Base-by-base conservation (phyloP, 345 rosid species). In the Lagerstroemia speciosa region DNA sequence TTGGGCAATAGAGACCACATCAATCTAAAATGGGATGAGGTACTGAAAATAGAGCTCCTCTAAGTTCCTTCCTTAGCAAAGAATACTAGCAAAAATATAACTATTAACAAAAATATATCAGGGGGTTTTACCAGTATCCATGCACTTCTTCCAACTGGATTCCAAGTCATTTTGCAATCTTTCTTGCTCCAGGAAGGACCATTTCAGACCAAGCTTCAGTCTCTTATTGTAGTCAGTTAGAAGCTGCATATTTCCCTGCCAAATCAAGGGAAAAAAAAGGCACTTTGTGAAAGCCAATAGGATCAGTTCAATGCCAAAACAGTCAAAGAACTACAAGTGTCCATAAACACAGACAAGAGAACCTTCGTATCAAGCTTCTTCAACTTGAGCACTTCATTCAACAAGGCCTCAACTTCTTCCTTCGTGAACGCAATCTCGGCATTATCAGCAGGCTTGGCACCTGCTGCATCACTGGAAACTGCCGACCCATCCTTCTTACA, bases 351-450 rank as follows among this genome's bases (percentile, higher is more conserved):
- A 67, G 50, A 7, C 9, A 65, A 58, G 4, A 38, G 29, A 70
- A 94, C 99, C 98, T 89, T 94, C 61, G 80, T 82, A 68, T 94
- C 99, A 70, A 84, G 85, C 70, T 85, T 89, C 62, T 82, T 88
- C 31, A 83, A 79, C 80, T 85, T 94, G 0, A 79, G 81, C 82
- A 75, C 87, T 80, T 87, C 97, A 36, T 71, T 89, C 69, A 90
- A 78, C 81, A 94, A 76, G 3, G 89, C 88, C 66, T 88, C 82
- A 1, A 87, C 87, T 77, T 87, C 92, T 74, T 92, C 99, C 75
- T 85, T 92, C 0, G 98, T 81, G 63, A 87, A 92, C 53, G 82
- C 92, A 4, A 82, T 53, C 48, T 48, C 72, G 29, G 74, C 37
- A 61, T 70, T 72, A 52, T 91, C 96, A 12, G 78, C 64, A 46